phyloP scores from a whole-genome alignment of 1,139 yeast genomes.

The Ashbya aceris region DNA sequence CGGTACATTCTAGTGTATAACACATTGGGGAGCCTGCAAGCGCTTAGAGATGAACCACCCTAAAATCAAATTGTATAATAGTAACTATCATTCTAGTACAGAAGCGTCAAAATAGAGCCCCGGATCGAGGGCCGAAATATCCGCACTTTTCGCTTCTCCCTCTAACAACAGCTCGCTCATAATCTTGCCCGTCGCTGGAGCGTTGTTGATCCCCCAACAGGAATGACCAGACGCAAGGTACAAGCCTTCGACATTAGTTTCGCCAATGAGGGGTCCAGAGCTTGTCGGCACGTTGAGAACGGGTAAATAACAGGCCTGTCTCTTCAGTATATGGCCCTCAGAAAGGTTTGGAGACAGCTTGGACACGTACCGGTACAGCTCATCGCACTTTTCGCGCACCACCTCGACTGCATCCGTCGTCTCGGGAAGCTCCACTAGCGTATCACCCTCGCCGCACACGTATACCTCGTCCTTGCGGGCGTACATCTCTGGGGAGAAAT shows the following conservation, averaged over 20 bases:
- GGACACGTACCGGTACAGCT: constrained; percentile 73
- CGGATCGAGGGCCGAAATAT: constrained; percentile 75
- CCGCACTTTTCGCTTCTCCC: constrained; percentile 73
- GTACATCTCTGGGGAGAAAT: constrained; percentile 85
- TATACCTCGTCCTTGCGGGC: constrained; percentile 94
- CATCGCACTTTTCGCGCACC: constrained; percentile 80
- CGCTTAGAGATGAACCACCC: no score
- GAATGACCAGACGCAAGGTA: constrained; percentile 88
- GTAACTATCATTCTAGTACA: constrained; percentile 17
- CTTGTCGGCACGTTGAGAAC: constrained; percentile 87
- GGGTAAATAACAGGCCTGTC: constrained; percentile 94
- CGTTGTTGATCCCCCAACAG: constrained; percentile 98
- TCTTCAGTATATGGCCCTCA: constrained; percentile 66
- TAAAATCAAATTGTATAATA: no score
- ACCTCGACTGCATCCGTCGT: constrained; percentile 91
- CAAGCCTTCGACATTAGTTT: constrained; percentile 73
- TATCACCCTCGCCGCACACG: constrained; percentile 96
- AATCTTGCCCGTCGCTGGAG: constrained; percentile 91
- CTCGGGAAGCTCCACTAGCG: constrained; percentile 83
- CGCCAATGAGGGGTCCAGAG: constrained; percentile 90
- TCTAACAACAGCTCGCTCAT: constrained; percentile 82
- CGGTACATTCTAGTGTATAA: neutral
- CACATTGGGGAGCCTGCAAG: neutral
- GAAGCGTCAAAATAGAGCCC: constrained; percentile 73
- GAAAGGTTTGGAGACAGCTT: constrained; percentile 63